Evolutionary conservation across 495 filamentous ascomycete species (phyloP).

Genomic region (Platismatia glauca): DNA sequence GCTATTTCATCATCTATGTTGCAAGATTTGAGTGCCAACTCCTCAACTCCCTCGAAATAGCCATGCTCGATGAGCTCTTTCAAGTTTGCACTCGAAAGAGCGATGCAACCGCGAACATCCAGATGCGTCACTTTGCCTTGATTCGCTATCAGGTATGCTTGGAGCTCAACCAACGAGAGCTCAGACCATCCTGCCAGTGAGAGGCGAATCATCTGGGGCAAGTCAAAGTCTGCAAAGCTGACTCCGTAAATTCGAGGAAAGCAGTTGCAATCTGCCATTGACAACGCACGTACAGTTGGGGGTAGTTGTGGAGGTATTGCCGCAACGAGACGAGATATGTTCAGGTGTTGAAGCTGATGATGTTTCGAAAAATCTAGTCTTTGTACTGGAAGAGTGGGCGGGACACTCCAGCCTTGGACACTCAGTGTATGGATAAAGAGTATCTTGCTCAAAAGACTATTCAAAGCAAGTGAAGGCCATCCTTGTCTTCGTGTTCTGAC

Average conservation of each 20-base stretch:
- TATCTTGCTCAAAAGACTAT: not conserved
- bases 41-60: slow-evolving; percentile 13
- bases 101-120: not conserved
- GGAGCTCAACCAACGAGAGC: not conserved
- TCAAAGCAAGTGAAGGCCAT: not conserved
- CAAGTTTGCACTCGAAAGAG: not conserved
- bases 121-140: slow-evolving; percentile 10
- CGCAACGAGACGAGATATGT: not conserved
- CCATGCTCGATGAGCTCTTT: slow-evolving; percentile 1
- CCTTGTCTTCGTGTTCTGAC: not conserved
- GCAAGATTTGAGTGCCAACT: slow-evolving; percentile 11
- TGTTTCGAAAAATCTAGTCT: not conserved
- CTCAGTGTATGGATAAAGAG: not conserved
- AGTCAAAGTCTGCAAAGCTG: not conserved
- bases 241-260: not conserved
- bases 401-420: not conserved
- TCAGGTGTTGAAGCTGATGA: slow-evolving; percentile 9
- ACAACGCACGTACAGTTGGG: not conserved
- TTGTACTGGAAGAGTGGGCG: not conserved
- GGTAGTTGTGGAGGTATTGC: not conserved
- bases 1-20: slow-evolving; percentile 14
- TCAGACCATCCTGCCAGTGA: not conserved
- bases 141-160: not conserved
- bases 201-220: not conserved
- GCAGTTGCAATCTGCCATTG: not conserved